phyloP scores from a whole-genome alignment of 2,329 filamentous ascomycete genomes.

The Grosmannia penicillata region DNA sequence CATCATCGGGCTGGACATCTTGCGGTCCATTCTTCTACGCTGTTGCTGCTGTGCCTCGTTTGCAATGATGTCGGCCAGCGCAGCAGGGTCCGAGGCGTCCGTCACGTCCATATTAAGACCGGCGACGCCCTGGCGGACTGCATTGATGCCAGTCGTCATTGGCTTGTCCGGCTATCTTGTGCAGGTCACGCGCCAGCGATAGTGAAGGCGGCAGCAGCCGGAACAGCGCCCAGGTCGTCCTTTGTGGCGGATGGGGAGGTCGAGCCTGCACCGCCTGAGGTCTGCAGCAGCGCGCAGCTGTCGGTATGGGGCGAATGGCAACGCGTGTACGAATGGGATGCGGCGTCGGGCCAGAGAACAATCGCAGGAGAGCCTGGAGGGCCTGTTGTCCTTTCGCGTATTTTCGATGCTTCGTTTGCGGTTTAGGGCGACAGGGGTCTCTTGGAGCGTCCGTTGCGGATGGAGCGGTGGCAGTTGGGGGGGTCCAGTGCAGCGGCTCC shows the following conservation, averaged over 20 bases:
- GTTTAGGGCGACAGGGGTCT: too few species aligned
- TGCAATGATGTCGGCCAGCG: conserved; percentile 10
- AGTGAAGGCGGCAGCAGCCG: background rate
- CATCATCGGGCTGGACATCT: conserved; percentile 52
- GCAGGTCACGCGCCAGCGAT: too few species aligned
- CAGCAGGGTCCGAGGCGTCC: too few species aligned
- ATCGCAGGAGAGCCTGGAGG: background rate
- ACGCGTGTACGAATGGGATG: background rate
- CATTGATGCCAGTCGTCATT: conserved; percentile 12
- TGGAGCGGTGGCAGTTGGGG: too few species aligned
- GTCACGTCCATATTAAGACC: conserved; percentile 13
- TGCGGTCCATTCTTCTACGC: conserved; percentile 29
- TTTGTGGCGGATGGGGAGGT: too few species aligned
- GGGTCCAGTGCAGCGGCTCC: too few species aligned
- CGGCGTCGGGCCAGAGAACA: background rate
- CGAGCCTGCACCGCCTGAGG: too few species aligned
- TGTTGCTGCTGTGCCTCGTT: conserved; percentile 18
- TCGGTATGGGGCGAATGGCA: background rate
- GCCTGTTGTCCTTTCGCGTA: background rate
- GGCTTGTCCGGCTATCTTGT: too few species aligned
- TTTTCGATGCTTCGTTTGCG: too few species aligned
- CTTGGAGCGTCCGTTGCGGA: too few species aligned
- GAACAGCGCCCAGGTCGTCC: too few species aligned
- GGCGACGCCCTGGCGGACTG: conserved; percentile 10
- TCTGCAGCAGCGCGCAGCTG: too few species aligned